These are phyloP conservation scores for Saxophila tyrrhenica DNA, from an alignment of 495 filamentous ascomycete genomes.

Conservation along the genomic window DNA sequence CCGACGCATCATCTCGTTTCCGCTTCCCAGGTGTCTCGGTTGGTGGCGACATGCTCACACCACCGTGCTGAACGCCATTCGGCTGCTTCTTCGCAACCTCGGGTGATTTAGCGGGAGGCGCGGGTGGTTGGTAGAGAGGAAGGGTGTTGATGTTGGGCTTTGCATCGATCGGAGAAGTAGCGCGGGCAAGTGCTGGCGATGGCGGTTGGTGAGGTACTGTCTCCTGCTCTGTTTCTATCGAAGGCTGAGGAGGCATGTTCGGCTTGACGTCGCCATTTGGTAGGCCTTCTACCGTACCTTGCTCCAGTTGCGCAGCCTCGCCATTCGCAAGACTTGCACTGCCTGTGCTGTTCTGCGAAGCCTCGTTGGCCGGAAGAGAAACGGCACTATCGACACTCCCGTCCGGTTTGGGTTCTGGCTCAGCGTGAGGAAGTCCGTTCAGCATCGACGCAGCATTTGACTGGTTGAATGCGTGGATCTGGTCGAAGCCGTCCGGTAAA, in stretches of 20 bases:
- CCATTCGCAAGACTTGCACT: too few species aligned
- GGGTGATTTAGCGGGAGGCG: constrained; percentile 10
- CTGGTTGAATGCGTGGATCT: not conserved
- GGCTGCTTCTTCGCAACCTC: constrained; percentile 5
- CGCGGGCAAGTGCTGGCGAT: not conserved
- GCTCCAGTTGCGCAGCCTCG: not conserved
- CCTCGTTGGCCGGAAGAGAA: not conserved
- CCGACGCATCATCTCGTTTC: not conserved
- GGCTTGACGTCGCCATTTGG: not conserved
- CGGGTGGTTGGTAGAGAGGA: constrained; percentile 15
- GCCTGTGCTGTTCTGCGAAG: not conserved
- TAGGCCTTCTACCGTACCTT: not conserved
- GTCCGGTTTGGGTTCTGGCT: constrained; percentile 1
- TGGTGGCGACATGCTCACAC: not conserved
- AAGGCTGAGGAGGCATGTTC: not conserved
- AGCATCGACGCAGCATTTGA: not conserved
- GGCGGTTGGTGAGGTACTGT: not conserved
- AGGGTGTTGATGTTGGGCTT: constrained; percentile 4
- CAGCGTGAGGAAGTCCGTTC: not conserved
- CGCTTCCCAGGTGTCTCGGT: not conserved
- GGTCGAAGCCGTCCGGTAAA: not conserved
- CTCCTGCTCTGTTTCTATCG: not conserved
- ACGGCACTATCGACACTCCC: constrained; percentile 15
- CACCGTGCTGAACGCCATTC: not conserved
- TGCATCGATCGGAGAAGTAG: not conserved